A percentile compares a stretch with the other conserved stretches of the same genome.
Evolutionary conservation across 306 rosid genomes (phyloP).

Genomic region (Nissolia schottii): DNA sequence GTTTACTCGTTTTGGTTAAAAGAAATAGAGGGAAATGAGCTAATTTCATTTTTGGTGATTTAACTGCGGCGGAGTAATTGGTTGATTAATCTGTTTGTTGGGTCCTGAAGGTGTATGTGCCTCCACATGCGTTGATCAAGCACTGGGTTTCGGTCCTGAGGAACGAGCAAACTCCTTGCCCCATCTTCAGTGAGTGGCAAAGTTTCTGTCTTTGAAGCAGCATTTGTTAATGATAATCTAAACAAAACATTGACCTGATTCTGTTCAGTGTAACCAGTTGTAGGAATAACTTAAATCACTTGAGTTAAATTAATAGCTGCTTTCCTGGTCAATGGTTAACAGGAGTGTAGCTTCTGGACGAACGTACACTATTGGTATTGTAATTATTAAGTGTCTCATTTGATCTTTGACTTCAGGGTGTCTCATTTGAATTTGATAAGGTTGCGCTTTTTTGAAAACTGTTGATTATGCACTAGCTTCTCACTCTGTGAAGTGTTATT

Average conservation of each 20-base stretch:
- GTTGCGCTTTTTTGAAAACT: background rate
- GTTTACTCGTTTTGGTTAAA: no score
- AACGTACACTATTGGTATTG: no score
- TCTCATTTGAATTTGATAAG: background rate
- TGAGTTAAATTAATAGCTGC: background rate
- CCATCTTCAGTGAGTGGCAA: conserved; percentile 70
- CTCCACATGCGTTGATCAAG: conserved; percentile 91
- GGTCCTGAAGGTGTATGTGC: conserved; percentile 69
- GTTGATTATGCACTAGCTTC: background rate
- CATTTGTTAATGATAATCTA: background rate
- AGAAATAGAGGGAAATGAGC: background rate
- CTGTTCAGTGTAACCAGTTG: background rate
- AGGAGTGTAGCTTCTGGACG: background rate
- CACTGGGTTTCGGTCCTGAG: conserved; percentile 96
- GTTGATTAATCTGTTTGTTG: background rate
- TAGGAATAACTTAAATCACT: background rate
- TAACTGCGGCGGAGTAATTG: background rate
- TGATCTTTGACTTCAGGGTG: no score
- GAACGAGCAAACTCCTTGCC: conserved; percentile 83
- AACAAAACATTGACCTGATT: background rate
- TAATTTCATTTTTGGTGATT: background rate
- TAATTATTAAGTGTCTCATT: background rate
- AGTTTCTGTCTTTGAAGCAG: background rate
- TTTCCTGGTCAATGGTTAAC: background rate
- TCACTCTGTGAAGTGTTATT: background rate